Evolutionary conservation across 768 basidiomycete genomes (phyloP), one percentile per base, ranked within the genome.

Genomic region (Boletus patriciae): DNA sequence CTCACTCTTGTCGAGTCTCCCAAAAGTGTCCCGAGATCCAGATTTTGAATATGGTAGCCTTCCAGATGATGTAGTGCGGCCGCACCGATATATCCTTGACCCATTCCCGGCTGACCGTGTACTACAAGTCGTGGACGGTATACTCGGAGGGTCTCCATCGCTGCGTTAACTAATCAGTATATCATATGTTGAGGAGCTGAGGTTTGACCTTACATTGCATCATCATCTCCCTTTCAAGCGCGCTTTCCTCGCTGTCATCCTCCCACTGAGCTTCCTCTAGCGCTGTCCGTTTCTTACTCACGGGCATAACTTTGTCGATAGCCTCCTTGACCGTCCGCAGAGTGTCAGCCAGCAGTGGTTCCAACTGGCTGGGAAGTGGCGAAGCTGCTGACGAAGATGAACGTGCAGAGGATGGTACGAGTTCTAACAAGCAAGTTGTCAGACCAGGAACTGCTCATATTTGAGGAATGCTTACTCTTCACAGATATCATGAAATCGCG

Each of bases 401-500:
- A 42, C 97, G 81, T 2, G 94, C 93, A 11, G 96, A 96, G 0
- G 97, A 97, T 0, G 97, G 97, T 0, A 98, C 88, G 29, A 98
- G 80, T 70, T 94, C 96, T 98, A 52, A 42, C 42, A 45, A 66
- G 12, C 15, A 27, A 2, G 13, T 43, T n/a, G 25, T 69, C n/a
- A 61, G 37, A 29, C 45, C 3, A 44, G 46, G 46, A 21, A 42
- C 37, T 46, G 21, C 2, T n/a, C 25, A 19, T 19, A 18, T 2
- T 7, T 11, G 9, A 57, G 52, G n/a, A 36, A 21, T 11, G 29
- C 87, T 50, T 65, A 97, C 96, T 96, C 73, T 97, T 94, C 54
- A 97, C 85, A 2, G 96, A 92, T 65, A 96, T 89, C 93, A 98
- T 93, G 68, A 99, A 99, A 70, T 99, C 97, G 40, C 92, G 80